Evolutionary conservation across 352 stramenopile genomes (phyloP), one percentile per base, ranked within the genome.

Genomic region (Pythium phragmiticola): DNA sequence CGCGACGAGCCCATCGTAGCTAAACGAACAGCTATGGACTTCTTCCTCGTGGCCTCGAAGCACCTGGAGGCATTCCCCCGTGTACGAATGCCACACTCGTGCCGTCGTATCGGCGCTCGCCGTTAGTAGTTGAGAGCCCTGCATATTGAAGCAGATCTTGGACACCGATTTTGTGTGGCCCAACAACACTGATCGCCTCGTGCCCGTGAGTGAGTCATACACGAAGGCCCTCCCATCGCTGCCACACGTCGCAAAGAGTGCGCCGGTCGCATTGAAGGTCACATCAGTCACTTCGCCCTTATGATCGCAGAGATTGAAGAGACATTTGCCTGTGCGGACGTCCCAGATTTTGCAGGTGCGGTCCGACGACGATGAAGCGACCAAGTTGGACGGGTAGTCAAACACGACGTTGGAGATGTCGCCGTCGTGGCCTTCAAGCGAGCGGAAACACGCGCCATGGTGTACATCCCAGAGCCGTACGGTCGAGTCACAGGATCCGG

Each of bases 171-270:
- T 80, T 2, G 50, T 73, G 60, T 93, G 84, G 11, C 78, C 80
- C 16, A 46, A 48, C n/a, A 89, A 61, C n/a, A 53, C 58, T 6
- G 70, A 78, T 49, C 80, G 70, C 17, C 68, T 59, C 4, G 70
- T 89, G 12, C 82, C 84, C 0, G 82, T 90, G 8, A 91, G 70
- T 5, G 82, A 86, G 51, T 91, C 82, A 60, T 93, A 93, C 17
- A 93, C 70, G 33, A 80, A 93, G 2, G 78, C 77, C 9, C 65
- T 66, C 4, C 82, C 79, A 34, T 90, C 79, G 12, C 36, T 61
- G 8, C 79, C 77, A 16, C 74, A 74, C 0, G 84, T 80, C 1
- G 79, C 79, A 8, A 91, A 68, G 12, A 91, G 72, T 0, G 84
- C 82, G 8, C 82, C 84, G 0, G 82, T 87, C n/a, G 79, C 67